Evolutionary conservation across 2,329 filamentous ascomycete genomes (phyloP), one percentile per base, ranked within the genome.

Genomic region (Pseudogymnoascus sp.): DNA sequence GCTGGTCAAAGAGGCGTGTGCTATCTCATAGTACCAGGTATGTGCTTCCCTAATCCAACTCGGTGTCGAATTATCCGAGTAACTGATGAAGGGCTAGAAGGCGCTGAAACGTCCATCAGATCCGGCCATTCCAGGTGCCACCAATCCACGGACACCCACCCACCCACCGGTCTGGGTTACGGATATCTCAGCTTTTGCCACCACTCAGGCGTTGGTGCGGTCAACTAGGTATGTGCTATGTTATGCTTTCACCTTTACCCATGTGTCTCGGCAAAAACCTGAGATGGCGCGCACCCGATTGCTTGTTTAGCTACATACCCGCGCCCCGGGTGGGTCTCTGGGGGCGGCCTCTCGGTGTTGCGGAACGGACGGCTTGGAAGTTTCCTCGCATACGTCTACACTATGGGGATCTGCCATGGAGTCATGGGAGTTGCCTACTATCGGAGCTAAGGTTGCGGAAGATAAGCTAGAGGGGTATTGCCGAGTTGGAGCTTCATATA

Each of bases 401-500:
- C 15, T 31, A 31, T 53, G 47, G 47, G 10, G 26, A 53, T 53
- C 47, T 31, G 15, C 47, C 47, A 53, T 53, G 47, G 47, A 53
- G 47, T 31, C 44, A 53, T 53, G 44, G 44, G 15, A 26, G 42
- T 47, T 15, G 6, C 44, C 47, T 15, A 31, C 47, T 15, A 31
- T 53, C 23, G 47, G 26, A 31, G 47, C 47, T 53, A 53, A 53
- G 13, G 26, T 53, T 4, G 17, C 28, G 21, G 17, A 15, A 9
- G 47, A 53, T 53, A 53, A 53, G 47, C 44, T 28, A 26, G 15
- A 9, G 47, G 47, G 47, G 23, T 17, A 53, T 53, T 53, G 26
- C 47, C 47, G 47, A 53, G 47, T 31, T 31, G 15, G 47, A 53
- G 47, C 47, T 53, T 53, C 15, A 53, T 53, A 53, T 53, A 53